Evolutionary conservation across 768 basidiomycete genomes (phyloP), one percentile per base, ranked within the genome.

Genomic region (Kwoniella heveanensis): DNA sequence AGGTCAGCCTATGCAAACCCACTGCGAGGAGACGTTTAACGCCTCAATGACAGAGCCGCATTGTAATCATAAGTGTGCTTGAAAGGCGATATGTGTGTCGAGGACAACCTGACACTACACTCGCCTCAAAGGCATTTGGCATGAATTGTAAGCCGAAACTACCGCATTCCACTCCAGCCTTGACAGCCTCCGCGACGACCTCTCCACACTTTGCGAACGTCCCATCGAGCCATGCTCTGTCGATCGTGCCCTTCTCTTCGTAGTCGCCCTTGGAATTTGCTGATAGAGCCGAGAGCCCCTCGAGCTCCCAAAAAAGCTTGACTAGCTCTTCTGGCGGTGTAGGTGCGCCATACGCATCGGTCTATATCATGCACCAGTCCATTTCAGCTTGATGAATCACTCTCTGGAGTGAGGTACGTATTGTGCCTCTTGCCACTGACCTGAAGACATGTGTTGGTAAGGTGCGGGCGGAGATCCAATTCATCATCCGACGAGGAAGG

Each of bases 401-500:
- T n/a, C n/a, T n/a, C n/a, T n/a, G n/a, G n/a, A n/a, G n/a, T n/a
- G n/a, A n/a, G n/a, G n/a, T n/a, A n/a, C n/a, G n/a, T n/a, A n/a
- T n/a, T n/a, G n/a, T n/a, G n/a, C n/a, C n/a, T n/a, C n/a, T n/a
- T n/a, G n/a, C n/a, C n/a, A n/a, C 67, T 53, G 15, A 74, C 76
- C 65, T 96, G 95, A 15, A 96, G 83, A 21, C 89, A 92, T 0
- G 94, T 94, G 74, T 97, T 99, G 49, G 95, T 97, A 21, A 97
- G 83, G 80, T 97, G 94, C 2, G 89, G 85, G 7, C 81, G 70
- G 15, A 97, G 84, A 74, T 90, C 80, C 50, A 73, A 1, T 21
- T 73, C 61, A 3, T 71, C 65, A 2, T 73, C 71, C n/a, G 78
- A 72, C 12, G 69, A 27, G 51, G 68, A 59, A 1, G 90, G 90